Evolutionary conservation across 2,329 filamentous ascomycete species (phyloP), one percentile per base, ranked within the genome.

Genomic region (Microdochium paspali): DNA sequence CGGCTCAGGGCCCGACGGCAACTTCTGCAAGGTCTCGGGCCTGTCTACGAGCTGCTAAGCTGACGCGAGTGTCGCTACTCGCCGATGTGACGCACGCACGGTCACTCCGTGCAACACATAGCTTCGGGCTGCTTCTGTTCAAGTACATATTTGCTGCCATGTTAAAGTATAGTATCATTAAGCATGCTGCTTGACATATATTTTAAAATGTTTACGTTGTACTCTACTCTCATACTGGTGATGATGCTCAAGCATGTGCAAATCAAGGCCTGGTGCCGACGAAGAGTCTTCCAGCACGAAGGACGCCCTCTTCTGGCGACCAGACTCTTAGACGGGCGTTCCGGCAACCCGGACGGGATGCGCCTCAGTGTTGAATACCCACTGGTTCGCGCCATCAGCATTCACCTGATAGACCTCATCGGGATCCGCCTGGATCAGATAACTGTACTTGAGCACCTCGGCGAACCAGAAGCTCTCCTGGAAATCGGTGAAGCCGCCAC

Each of bases 391-490:
- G 44, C 65, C 61, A 42, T 65, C 63, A 10, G 65, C 64, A 53
- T 70, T 67, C 45, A 78, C 63, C 59, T 79, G 74, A 56, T 72
- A 73, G 4, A 63, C 60, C 2, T 73, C 79, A 26, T 87, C 84
- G 61, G 15, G 32, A n/a, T 66, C 69, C 0, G 77, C 73, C 59
- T 82, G 80, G 49, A 87, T 85, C 56, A 94, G 62, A 66, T 87
- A 94, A 48, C 77, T 71, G 63, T 94, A 94, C 73, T 95, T 95
- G 63, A 95, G 62, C 52, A 90, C 85, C 70, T 95, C 89, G 0
- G 89, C 88, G 63, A 94, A 89, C 71, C 86, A 83, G 68, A 93
- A 95, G 57, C 85, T 90, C 67, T 95, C 87, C 72, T 91, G 85
- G 61, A 84, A 83, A 62, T 95, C 79, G 39, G 66, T 64, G 50